Conservation (phyloP, 2,329 filamentous ascomycete genomes). For the Fusarium setosum region DNA sequence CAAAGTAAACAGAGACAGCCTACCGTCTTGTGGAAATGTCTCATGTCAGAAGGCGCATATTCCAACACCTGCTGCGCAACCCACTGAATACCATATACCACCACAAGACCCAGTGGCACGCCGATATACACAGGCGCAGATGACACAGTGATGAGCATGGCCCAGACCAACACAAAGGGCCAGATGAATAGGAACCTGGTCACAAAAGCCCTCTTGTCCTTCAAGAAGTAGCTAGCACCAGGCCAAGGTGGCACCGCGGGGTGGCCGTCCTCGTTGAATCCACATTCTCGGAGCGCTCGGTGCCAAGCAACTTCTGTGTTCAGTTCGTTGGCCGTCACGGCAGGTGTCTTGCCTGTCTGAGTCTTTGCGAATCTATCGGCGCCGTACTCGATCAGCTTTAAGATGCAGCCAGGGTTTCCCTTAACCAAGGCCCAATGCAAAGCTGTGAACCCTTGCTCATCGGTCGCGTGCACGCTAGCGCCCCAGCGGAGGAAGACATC, state of each 20-base stretch:
- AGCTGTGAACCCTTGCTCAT: constrained; percentile 94
- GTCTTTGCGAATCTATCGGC: constrained; percentile 93
- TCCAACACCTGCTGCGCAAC: constrained; percentile 80
- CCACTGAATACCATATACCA: constrained; percentile 80
- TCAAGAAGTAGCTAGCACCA: constrained; percentile 75
- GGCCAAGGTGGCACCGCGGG: constrained; percentile 78
- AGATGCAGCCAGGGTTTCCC: constrained; percentile 87
- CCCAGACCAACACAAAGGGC: constrained; percentile 82
- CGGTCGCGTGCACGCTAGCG: constrained; percentile 88
- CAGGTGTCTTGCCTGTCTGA: constrained; percentile 88
- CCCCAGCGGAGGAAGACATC: constrained; percentile 95
- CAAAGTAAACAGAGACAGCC: constrained; percentile 44
- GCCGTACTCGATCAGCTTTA: constrained; percentile 96
- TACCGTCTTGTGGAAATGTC: constrained; percentile 89
- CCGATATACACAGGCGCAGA: constrained; percentile 79
- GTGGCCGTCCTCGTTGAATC: constrained; percentile 83
- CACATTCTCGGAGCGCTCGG: constrained; percentile 83
- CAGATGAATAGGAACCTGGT: constrained; percentile 90
- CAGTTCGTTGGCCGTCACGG: constrained; percentile 87
- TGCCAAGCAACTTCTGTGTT: constrained; percentile 87
- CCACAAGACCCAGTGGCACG: constrained; percentile 75
- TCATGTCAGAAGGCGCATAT: constrained; percentile 89
- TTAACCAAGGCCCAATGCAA: constrained; percentile 97
- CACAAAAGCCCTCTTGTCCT: constrained; percentile 82
- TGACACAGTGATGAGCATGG: constrained; percentile 77